phyloP scores from a whole-genome alignment of 164 flowering plant species.

The Tetracentron sinense region DNA sequence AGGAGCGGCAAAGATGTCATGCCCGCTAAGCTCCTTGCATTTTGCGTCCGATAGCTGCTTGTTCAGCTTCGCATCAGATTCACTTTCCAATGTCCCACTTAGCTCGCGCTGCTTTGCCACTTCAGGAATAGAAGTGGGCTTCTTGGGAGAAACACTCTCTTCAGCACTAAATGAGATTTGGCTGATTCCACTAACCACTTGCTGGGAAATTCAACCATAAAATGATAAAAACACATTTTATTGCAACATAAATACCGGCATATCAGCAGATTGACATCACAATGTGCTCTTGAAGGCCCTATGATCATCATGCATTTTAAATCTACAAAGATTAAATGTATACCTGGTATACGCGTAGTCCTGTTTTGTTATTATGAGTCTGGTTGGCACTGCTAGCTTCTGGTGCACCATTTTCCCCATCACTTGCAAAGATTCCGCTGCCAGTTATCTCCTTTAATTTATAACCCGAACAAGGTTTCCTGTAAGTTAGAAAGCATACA shows the following conservation, averaged over 20 bases:
- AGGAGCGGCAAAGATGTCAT: conserved; percentile 79
- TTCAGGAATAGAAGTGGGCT: conserved; percentile 57
- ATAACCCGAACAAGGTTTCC: conserved; percentile 74
- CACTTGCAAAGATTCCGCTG: conserved; percentile 53
- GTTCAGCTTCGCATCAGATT: conserved; percentile 38
- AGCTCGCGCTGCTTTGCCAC: conserved; percentile 83
- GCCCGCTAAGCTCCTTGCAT: conserved; percentile 76
- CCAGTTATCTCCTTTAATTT: conserved; percentile 77
- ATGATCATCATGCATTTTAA: not conserved
- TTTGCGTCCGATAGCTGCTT: conserved; percentile 68
- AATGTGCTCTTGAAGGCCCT: not conserved
- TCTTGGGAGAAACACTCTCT: conserved; percentile 56
- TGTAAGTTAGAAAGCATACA: conserved; percentile 19
- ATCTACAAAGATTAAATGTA: not conserved
- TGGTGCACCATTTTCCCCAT: conserved; percentile 33
- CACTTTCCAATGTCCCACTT: conserved; percentile 58
- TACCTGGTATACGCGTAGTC: conserved; percentile 72
- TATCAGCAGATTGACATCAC: not conserved
- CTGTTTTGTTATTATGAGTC: conserved; percentile 41
- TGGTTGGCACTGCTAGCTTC: conserved; percentile 35
- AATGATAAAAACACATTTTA: too few relatives aligned
- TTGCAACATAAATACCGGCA: too few relatives aligned
- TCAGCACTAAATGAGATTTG: conserved; percentile 66
- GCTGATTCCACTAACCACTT: conserved; percentile 60
- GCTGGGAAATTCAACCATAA: conserved; percentile 27